These are phyloP conservation scores for Aspergillus ustus DNA, from an alignment of 2,329 filamentous ascomycete species.

Conservation along the genomic window DNA sequence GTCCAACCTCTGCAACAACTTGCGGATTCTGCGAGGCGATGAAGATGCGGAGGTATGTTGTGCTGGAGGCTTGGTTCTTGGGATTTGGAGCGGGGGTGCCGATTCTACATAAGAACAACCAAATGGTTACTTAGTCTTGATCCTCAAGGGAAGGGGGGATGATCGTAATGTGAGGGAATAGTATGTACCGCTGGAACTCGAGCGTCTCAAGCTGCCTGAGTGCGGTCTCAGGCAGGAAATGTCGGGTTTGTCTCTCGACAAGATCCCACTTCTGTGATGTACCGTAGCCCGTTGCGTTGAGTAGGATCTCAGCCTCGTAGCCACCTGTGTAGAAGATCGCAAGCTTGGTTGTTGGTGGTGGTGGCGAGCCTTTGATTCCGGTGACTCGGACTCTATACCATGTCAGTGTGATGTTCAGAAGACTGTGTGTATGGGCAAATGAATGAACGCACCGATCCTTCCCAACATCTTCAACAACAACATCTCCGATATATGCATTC, in stretches of 20 bases:
- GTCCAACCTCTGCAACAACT: constrained; percentile 34
- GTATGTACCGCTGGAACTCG: constrained; percentile 54
- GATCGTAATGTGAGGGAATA: neutral
- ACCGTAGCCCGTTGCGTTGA: constrained; percentile 55
- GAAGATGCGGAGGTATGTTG: constrained; percentile 53
- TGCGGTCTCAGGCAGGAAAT: constrained; percentile 47
- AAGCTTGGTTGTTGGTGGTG: constrained; percentile 57
- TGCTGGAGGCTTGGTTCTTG: constrained; percentile 46
- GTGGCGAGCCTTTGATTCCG: constrained; percentile 48
- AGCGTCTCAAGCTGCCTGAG: constrained; percentile 53
- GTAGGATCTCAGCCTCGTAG: constrained; percentile 51
- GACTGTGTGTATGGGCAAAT: neutral
- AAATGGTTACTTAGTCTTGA: neutral
- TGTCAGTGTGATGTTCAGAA: neutral
- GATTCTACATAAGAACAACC: constrained; percentile 23
- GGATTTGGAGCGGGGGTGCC: constrained; percentile 47
- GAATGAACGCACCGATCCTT: constrained; percentile 31
- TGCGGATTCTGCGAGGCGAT: constrained; percentile 41
- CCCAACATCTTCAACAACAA: constrained; percentile 43
- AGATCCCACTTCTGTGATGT: constrained; percentile 56
- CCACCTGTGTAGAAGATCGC: constrained; percentile 57
- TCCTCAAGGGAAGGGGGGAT: neutral
- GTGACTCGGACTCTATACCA: constrained; percentile 44
- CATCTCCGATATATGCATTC: constrained; percentile 45
- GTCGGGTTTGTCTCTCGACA: constrained; percentile 53